Percentiles rank a stretch among this genome's conserved stretches.
Evolutionary conservation across 2,329 filamentous ascomycete species (phyloP).

Genomic region (Thielaviopsis populi): DNA sequence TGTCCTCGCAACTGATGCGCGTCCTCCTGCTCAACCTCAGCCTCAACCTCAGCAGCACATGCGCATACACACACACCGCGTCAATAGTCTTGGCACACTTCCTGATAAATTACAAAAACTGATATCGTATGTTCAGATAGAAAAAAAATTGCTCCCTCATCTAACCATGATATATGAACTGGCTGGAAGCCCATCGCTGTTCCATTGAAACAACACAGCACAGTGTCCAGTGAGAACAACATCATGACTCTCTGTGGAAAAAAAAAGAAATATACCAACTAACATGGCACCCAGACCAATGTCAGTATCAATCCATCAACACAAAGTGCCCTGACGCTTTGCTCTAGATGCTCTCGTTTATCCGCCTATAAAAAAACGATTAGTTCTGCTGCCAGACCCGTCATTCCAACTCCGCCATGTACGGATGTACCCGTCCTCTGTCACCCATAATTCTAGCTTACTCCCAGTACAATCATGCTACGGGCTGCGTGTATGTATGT

Average conservation of each 20-base stretch:
- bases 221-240: not conserved
- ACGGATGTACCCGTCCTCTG: not conserved
- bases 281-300: constrained; percentile 4
- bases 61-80: too few relatives aligned
- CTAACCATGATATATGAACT: constrained; percentile 12
- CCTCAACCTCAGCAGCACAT: too few relatives aligned
- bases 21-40: too few relatives aligned
- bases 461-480: not conserved
- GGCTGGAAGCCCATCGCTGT: not conserved
- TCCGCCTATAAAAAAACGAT: constrained; percentile 4
- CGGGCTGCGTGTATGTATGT: too few relatives aligned
- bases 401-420: not conserved
- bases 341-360: not conserved
- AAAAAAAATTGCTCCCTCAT: constrained; percentile 6
- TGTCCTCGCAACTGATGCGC: not conserved
- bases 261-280: constrained; percentile 10
- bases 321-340: not conserved
- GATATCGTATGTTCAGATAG: constrained; percentile 1
- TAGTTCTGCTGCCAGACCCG: not conserved
- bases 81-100: not conserved
- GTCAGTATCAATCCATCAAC: not conserved
- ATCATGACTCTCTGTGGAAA: constrained; percentile 8
- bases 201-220: not conserved
- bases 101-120: not conserved
- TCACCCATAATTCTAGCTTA: not conserved